Base-by-base conservation (phyloP, 768 basidiomycete genomes). In the Myochromella boudieri region DNA sequence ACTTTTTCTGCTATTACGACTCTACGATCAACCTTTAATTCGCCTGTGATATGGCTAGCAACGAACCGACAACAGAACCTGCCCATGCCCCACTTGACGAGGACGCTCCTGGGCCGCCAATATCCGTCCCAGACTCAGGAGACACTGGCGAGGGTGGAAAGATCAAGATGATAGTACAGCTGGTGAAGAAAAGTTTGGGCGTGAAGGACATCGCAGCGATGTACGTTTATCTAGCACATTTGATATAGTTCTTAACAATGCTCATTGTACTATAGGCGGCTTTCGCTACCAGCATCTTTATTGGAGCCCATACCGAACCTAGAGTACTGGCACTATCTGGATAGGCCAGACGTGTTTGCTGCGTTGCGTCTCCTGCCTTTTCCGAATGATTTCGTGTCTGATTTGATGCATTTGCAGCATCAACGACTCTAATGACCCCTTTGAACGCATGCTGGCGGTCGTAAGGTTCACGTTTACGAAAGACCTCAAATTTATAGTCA, bases 161-260 rank as follows among this genome's bases (percentile, higher is more conserved):
- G 76, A 74, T 97, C 49, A 94, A 88, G 78, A 93, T 95, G 84
- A 91, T 97, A 39, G 73, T 97, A 14, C 84, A 87, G 61, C 80
- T 97, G 44, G 81, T 95, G 54, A 94, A 92, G 74, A 91, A 87
- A 68, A 93, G 81, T 57, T 74, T 97, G 25, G 94, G 93, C 5
- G 92, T 95, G 34, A 94, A 95, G 69, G 95, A 97, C 62, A 91
- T 97, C 52, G 94, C 93, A 52, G 77, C 93, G 25, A 90, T 97
- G 94, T 94, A 58, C 50, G 84, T 80, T 17, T 40, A 22, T 37
- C 22, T 45, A n/a, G n/a, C n/a, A n/a, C 1, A 37, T 20, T 32
- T 33, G 21, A 47, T 41, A 12, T 34, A 6, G 44, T 34, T 43
- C 28, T 21, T 17, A 40, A 21, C 1, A 21, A 22, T 36, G 18